Evolutionary conservation across 2,329 filamentous ascomycete species (phyloP), one percentile per base, ranked within the genome.

Genomic region (Paraphoma chrysanthemicola): DNA sequence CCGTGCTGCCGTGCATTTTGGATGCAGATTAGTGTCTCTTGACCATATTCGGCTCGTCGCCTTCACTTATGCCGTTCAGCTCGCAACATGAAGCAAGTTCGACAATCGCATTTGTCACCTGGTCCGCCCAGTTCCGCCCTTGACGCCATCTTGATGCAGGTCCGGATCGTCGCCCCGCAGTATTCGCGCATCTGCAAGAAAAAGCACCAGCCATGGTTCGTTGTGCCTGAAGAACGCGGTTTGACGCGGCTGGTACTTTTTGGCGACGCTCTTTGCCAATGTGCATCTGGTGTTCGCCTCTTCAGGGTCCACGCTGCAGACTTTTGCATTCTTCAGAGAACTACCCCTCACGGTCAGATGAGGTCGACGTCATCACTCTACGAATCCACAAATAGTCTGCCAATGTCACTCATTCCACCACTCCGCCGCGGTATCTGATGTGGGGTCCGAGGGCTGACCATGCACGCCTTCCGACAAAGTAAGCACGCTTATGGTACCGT

Each of bases 401-500:
- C 28, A 46, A 16, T 33, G 14, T 6, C 44, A 16, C 29, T 30
- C 44, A 46, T 14, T 46, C 29, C 12, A n/a, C 44, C 29, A 31
- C 28, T 31, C 39, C 39, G 39, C 39, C 8, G 14, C 39, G 8
- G 10, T 11, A n/a, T 33, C 23, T 30, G 33, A 17, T 57, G 57
- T 59, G 63, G 62, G 59, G 57, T 57, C 54, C 56, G 57, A 64
- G 53, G 55, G 52, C 59, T 46, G 33, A 17, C n/a, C 33, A 43
- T 49, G 47, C 43, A 18, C 33, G 41, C 42, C 41, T 48, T 44
- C 30, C 48, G 48, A 54, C 28, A 23, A 57, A 59, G 48, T 63
- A 65, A 64, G 59, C 66, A 60, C 56, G 48, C 64, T 55, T 42
- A 51, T 58, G 64, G 67, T 67, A 67, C 65, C 63, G 53, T 56